Conservation (phyloP, 2,329 filamentous ascomycete genomes). For the Nothomitra cinnamomea region DNA sequence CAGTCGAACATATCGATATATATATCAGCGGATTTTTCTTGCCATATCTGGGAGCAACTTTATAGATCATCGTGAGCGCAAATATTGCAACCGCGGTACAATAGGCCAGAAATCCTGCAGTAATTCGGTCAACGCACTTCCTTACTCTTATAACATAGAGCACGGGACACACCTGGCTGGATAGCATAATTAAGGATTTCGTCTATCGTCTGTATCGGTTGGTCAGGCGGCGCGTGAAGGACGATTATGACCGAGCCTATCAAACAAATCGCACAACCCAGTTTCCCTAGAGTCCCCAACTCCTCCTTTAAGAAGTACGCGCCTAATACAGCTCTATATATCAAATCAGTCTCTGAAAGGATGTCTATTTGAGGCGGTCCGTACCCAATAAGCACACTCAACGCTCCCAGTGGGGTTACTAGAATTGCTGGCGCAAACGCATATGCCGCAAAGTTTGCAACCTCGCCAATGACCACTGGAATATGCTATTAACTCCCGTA, state of each 20-base stretch:
- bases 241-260: constrained; percentile 96
- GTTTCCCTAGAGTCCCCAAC: constrained; percentile 75
- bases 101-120: constrained; percentile 73
- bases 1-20: constrained; percentile 92
- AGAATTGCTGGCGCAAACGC: constrained; percentile 98
- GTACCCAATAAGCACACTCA: constrained; percentile 78
- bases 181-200: constrained; percentile 82
- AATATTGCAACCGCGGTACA: constrained; percentile 65
- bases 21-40: constrained; percentile 94
- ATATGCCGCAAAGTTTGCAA: constrained; percentile 96
- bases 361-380: constrained; percentile 11
- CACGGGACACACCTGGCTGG: constrained; percentile 54
- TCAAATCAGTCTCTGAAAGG: constrained; percentile 4
- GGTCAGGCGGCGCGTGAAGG: constrained; percentile 85
- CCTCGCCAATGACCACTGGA: constrained; percentile 75
- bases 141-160: constrained; percentile 7
- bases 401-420: constrained; percentile 82
- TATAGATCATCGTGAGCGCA: constrained; percentile 90
- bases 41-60: constrained; percentile 72
- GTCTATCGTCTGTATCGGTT: constrained; percentile 80
- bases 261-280: constrained; percentile 90
- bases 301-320: constrained; percentile 89
- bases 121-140: constrained; percentile 14
- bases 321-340: constrained; percentile 60
- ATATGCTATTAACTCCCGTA: constrained; percentile 6